These are phyloP conservation scores for Gnomoniopsis smithogilvyi DNA, from an alignment of 2,329 filamentous ascomycete genomes.

Conservation along the genomic window DNA sequence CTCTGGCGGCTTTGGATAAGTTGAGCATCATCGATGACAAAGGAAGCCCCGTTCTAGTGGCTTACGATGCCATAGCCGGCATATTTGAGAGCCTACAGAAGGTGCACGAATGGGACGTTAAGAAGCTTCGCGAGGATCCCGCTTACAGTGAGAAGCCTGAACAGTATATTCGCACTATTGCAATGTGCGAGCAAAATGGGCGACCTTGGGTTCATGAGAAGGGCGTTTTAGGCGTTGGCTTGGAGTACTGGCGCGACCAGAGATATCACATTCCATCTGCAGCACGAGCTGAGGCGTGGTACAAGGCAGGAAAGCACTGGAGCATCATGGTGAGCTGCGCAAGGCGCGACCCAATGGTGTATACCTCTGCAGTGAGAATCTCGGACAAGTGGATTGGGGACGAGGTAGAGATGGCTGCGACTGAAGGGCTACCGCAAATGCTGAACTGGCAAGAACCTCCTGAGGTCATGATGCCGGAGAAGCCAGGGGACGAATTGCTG, in stretches of 20 bases:
- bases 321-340: slow-evolving; percentile 66
- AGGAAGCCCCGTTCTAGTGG: slow-evolving; percentile 60
- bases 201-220: slow-evolving; percentile 68
- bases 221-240: slow-evolving; percentile 62
- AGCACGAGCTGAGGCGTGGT: slow-evolving; percentile 28
- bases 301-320: slow-evolving; percentile 53
- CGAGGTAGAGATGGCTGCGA: slow-evolving; percentile 50
- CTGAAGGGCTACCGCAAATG: slow-evolving; percentile 34
- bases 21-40: slow-evolving; percentile 53
- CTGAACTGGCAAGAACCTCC: slow-evolving; percentile 73
- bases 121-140: slow-evolving; percentile 50
- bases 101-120: slow-evolving; percentile 69
- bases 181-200: slow-evolving; percentile 68
- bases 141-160: slow-evolving; percentile 42
- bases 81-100: slow-evolving; percentile 67
- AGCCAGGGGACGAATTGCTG: slow-evolving; percentile 48
- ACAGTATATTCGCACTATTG: slow-evolving; percentile 50
- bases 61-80: slow-evolving; percentile 73
- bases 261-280: slow-evolving; percentile 32
- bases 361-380: slow-evolving; percentile 60
- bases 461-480: slow-evolving; percentile 53
- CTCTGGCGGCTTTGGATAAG: slow-evolving; percentile 66
- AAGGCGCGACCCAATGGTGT: slow-evolving; percentile 38
- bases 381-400: slow-evolving; percentile 73
- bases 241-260: slow-evolving; percentile 76